Percentiles rank a stretch among this genome's conserved stretches.
Evolutionary conservation across 352 stramenopile species (phyloP).

Genomic region (Globisporangium recalcitrans): DNA sequence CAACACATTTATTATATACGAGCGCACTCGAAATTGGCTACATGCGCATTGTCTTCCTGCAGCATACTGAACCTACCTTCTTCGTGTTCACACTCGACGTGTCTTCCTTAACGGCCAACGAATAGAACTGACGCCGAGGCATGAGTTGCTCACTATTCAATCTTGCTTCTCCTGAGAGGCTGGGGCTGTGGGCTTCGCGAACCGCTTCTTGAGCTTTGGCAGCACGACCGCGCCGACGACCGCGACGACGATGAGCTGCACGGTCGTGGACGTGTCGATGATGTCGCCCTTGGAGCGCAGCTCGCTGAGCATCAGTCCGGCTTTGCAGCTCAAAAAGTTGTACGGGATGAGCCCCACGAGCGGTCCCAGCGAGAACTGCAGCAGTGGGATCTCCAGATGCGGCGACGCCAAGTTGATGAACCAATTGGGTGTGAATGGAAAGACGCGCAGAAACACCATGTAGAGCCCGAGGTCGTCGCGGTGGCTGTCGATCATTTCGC

Average conservation of each 20-base stretch:
- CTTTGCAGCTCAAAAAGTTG: slow-evolving; percentile 84
- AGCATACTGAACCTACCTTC: too few species aligned
- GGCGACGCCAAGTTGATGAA: slow-evolving; percentile 84
- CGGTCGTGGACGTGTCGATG: slow-evolving; percentile 68
- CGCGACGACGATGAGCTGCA: slow-evolving; percentile 72
- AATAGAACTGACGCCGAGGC: too few species aligned
- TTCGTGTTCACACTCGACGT: too few species aligned
- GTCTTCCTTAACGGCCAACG: background rate
- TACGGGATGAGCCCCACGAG: slow-evolving; percentile 72
- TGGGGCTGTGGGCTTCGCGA: slow-evolving; percentile 22
- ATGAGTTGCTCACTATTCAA: slow-evolving; percentile 19
- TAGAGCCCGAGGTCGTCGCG: slow-evolving; percentile 77
- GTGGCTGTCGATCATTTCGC: slow-evolving; percentile 53
- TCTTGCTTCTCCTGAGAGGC: slow-evolving; percentile 24
- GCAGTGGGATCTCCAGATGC: slow-evolving; percentile 60
- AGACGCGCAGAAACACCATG: slow-evolving; percentile 78
- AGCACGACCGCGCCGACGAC: slow-evolving; percentile 52
- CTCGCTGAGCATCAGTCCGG: slow-evolving; percentile 64
- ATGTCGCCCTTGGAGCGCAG: slow-evolving; percentile 69
- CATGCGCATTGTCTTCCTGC: too few species aligned
- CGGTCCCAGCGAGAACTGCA: slow-evolving; percentile 55
- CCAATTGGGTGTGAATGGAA: slow-evolving; percentile 83
- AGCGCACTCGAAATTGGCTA: too few species aligned
- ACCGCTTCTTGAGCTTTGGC: slow-evolving; percentile 60
- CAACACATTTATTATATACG: too few species aligned